phyloP scores from a whole-genome alignment of 106 monocot genomes.

The Dendrobium chrysotoxum region DNA sequence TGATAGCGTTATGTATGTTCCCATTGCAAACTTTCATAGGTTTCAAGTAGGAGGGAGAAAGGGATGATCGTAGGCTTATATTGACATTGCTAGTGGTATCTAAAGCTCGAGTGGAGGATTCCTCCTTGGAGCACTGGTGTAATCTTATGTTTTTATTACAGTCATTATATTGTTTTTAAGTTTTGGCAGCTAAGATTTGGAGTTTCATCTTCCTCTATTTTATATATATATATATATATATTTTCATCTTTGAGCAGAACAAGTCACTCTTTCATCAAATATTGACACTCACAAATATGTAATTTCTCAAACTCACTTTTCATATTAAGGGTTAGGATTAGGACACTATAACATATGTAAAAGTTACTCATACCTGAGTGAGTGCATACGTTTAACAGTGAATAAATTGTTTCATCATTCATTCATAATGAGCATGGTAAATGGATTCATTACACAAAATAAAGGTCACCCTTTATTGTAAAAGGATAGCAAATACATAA shows the following conservation, averaged over 20 bases:
- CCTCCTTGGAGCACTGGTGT: neutral
- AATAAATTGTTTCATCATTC: too few relatives aligned
- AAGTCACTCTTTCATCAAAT: neutral
- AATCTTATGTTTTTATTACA: neutral
- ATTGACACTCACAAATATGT: too few relatives aligned
- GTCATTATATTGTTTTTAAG: neutral
- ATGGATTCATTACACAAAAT: too few relatives aligned
- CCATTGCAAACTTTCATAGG: neutral
- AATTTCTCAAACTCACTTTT: too few relatives aligned
- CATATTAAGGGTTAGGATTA: too few relatives aligned
- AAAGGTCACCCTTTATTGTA: too few relatives aligned
- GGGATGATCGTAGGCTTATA: neutral
- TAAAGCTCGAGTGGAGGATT: neutral
- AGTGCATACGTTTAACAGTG: too few relatives aligned
- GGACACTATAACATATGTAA: too few relatives aligned
- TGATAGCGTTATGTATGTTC: neutral
- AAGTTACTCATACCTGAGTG: too few relatives aligned
- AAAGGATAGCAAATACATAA: too few relatives aligned
- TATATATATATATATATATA: too few relatives aligned
- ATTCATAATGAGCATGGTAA: too few relatives aligned
- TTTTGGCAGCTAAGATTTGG: neutral
- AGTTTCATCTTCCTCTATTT: neutral
- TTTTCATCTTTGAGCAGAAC: neutral
- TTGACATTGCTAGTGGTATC: neutral
- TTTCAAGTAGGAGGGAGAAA: neutral